These are phyloP conservation scores for Chalciporus piperatus DNA, from an alignment of 768 basidiomycete genomes.

Conservation along the genomic window DNA sequence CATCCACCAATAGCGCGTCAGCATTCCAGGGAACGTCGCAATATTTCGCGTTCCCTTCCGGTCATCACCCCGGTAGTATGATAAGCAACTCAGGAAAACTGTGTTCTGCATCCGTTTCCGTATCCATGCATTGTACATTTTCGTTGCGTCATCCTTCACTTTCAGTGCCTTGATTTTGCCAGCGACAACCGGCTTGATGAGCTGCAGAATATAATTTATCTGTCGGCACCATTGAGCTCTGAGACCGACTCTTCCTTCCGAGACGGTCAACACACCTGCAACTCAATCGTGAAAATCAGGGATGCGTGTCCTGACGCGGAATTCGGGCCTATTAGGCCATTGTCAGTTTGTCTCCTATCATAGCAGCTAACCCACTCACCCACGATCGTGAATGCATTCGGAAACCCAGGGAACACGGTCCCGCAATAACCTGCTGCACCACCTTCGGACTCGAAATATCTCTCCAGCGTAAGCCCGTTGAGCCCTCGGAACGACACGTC, in stretches of 20 bases:
- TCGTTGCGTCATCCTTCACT: conserved; percentile 44
- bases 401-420: conserved; percentile 40
- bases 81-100: conserved; percentile 50
- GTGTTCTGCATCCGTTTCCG: conserved; percentile 44
- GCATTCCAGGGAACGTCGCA: conserved; percentile 54
- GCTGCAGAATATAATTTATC: conserved; percentile 48
- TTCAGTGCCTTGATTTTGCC: conserved; percentile 50
- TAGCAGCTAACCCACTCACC: conserved; percentile 33
- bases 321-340: conserved; percentile 49
- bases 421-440: conserved; percentile 56
- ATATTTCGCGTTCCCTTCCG: conserved; percentile 24
- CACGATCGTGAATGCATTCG: conserved; percentile 30
- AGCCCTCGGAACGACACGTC: conserved; percentile 37
- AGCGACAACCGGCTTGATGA: conserved; percentile 51
- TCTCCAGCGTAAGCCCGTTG: conserved; percentile 38
- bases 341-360: not conserved
- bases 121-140: conserved; percentile 43
- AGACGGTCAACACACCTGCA: not conserved
- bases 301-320: conserved; percentile 57
- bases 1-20: conserved; percentile 13
- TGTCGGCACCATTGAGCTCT: conserved; percentile 21
- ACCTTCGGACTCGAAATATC: conserved; percentile 47
- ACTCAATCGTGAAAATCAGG: conserved; percentile 35
- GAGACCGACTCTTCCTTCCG: not conserved
- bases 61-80: conserved; percentile 43